Base-by-base conservation (phyloP, 1,139 yeast genomes). In the Saccharomyces hybrid region DNA sequence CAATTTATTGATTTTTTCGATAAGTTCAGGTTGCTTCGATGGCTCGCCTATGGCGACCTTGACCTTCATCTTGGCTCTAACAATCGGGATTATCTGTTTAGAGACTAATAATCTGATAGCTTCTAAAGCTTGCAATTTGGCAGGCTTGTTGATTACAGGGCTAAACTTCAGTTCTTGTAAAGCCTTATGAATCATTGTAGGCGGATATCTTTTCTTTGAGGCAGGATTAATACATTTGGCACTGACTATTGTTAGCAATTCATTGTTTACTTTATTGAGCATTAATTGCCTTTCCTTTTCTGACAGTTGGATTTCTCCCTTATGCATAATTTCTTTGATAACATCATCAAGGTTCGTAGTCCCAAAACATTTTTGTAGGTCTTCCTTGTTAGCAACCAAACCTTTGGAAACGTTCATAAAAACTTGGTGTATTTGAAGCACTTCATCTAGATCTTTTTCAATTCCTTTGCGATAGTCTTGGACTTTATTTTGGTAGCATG, bases 401-500 rank as follows among this genome's bases (percentile, higher is more conserved):
- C 99, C 99, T 66, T 95, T 93, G 21, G 97, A 88, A 0, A 91
- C 99, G 67, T 95, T 93, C 49, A 83, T 72, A 66, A 95, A 93
- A 1, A 93, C 96, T 68, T 88, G 97, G n/a, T 91, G 97, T 53
- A 93, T 90, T 68, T 93, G 99, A 47, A 93, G 75, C 4, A 93
- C 99, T 68, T 93, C 99, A 73, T 93, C 99, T 11, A 95, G 71
- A 68, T 93, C 97, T 63, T 88, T 93, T 68, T 95, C 99, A 9
- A 78, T 73, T 84, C 85, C 69, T 86, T 90, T 68, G 64, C 97
- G 78, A 84, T 93, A 93, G 71, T 93, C 99, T 68, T 91, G 98
- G 11, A 93, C 97, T 68, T 95, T 93, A 67, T 93, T 93, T 67
- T 89, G 97, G 70, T 93, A 93, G 68, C 99, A 93, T 0, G 98